Conservation (phyloP, 148 eudicot species). For the Rhododendron kiyosumense region DNA sequence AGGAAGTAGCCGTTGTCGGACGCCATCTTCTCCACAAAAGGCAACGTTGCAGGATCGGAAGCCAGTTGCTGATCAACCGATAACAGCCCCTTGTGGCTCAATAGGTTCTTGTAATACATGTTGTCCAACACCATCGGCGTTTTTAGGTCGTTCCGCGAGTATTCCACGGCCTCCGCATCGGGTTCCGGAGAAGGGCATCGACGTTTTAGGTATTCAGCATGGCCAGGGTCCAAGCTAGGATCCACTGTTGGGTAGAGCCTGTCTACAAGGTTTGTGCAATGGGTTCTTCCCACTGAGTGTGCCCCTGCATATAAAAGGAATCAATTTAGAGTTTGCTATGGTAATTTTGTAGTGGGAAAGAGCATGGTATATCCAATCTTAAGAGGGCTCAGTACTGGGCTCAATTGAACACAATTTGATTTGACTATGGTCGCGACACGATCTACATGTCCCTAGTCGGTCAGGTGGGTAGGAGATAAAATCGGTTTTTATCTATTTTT, state of each 20-base stretch:
- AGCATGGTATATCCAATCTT: too few species aligned
- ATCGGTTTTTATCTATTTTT: background rate
- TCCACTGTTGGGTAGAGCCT: constrained; percentile 71
- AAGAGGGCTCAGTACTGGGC: too few species aligned
- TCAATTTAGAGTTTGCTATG: background rate
- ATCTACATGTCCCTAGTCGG: background rate
- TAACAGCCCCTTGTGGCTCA: constrained; percentile 53
- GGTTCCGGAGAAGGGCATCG: constrained; percentile 61
- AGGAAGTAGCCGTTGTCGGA: constrained; percentile 58
- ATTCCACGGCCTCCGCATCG: constrained; percentile 41
- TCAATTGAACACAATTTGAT: too few species aligned
- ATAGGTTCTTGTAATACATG: constrained; percentile 55
- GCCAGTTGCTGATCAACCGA: constrained; percentile 51
- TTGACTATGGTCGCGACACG: background rate
- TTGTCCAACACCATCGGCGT: constrained; percentile 79
- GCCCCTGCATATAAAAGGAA: constrained; percentile 42
- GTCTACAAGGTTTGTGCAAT: constrained; percentile 55
- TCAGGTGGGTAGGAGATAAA: background rate
- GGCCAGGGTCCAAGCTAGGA: constrained; percentile 52
- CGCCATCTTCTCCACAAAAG: constrained; percentile 65
- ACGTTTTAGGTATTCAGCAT: constrained; percentile 55
- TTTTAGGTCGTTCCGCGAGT: constrained; percentile 43
- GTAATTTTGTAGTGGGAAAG: too few species aligned
- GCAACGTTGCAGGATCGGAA: constrained; percentile 46
- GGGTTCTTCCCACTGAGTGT: constrained; percentile 80